Conservation (phyloP, 176 grass and related monocot species). For the Musa schizocarpa region DNA sequence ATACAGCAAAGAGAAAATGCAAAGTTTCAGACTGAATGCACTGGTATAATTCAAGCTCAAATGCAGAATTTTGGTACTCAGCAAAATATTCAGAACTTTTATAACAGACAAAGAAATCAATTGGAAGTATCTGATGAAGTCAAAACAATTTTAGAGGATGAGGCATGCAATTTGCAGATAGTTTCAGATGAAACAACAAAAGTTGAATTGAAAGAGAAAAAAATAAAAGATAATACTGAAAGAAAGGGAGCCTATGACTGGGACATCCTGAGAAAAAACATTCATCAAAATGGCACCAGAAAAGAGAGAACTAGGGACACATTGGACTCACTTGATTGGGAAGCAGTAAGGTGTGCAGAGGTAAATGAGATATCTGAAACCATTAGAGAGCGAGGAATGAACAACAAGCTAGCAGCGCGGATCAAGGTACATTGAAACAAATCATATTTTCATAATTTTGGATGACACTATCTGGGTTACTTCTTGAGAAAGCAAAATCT, state of each 20-base stretch:
- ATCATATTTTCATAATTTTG: background rate
- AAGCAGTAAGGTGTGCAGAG: slow-evolving; percentile 59
- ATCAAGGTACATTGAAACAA: slow-evolving; percentile 55
- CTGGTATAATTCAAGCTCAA: slow-evolving; percentile 15
- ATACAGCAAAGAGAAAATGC: slow-evolving; percentile 2
- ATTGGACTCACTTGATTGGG: slow-evolving; percentile 75
- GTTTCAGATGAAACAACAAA: slow-evolving; percentile 23
- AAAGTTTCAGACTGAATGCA: slow-evolving; percentile 16
- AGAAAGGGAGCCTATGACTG: slow-evolving; percentile 52
- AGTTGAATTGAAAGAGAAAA: slow-evolving; percentile 34
- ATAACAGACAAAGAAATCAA: slow-evolving; percentile 17
- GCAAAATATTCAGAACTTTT: slow-evolving; percentile 20
- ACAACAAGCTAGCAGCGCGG: slow-evolving; percentile 70
- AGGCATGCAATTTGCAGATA: slow-evolving; percentile 24
- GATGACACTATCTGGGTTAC: no score
- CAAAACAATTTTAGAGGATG: slow-evolving; percentile 25
- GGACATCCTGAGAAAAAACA: slow-evolving; percentile 52
- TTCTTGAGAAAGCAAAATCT: background rate
- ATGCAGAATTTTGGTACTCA: slow-evolving; percentile 16
- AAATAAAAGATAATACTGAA: slow-evolving; percentile 29
- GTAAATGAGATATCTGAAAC: slow-evolving; percentile 53
- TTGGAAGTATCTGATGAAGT: slow-evolving; percentile 20
- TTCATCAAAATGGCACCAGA: slow-evolving; percentile 15
- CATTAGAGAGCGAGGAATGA: slow-evolving; percentile 82
- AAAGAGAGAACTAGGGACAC: slow-evolving; percentile 51